These are phyloP conservation scores for Chlorella sp. DNA, from an alignment of 139 green algal species.

Conservation along the genomic window DNA sequence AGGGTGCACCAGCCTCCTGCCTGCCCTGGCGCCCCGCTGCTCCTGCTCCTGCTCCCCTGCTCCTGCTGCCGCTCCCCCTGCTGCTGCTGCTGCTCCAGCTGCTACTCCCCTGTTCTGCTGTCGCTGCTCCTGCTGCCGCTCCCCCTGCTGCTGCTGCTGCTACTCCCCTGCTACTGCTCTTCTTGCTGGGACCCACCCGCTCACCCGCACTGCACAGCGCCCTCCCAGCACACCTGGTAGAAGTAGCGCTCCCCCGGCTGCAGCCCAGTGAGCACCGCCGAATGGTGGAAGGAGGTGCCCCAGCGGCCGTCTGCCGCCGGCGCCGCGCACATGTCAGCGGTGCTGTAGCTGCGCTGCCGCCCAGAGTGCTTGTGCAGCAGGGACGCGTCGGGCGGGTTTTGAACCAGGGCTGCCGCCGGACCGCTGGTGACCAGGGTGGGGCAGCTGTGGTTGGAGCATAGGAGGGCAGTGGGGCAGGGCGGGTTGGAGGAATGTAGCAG, in stretches of 20 bases:
- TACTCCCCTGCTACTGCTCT: no score
- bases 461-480: neutral
- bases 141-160: no score
- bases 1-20: no score
- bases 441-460: constrained; percentile 9
- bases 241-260: constrained; percentile 46
- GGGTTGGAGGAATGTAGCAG: no score
- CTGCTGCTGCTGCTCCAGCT: no score
- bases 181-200: no score
- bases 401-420: constrained; percentile 31
- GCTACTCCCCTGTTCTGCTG: no score
- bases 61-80: no score
- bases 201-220: no score
- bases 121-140: no score
- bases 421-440: constrained; percentile 20
- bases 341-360: constrained; percentile 34
- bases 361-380: neutral
- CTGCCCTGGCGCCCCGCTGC: no score
- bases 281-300: constrained; percentile 51
- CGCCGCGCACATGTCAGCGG: constrained; percentile 60
- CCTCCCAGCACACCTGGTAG: constrained; percentile 48
- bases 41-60: no score
- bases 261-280: constrained; percentile 53
- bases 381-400: neutral
- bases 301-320: constrained; percentile 47